Conservation (phyloP, 2,329 filamentous ascomycete species). For the Venturia nashicola region DNA sequence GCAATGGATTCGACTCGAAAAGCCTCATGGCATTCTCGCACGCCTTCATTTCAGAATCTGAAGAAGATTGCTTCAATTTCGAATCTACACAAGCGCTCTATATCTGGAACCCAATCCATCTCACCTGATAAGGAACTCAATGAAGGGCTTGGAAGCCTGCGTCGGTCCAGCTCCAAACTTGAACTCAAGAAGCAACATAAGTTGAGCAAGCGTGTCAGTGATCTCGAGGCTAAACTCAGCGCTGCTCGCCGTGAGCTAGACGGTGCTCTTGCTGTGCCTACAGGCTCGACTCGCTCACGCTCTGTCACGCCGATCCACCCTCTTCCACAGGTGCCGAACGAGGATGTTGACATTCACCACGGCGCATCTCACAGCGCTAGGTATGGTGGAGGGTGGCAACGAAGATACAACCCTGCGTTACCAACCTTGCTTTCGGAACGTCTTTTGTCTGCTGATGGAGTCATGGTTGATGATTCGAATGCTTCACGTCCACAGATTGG, state of each 20-base stretch:
- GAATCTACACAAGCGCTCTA: conserved; percentile 12
- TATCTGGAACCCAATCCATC: neutral
- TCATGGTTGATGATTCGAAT: neutral
- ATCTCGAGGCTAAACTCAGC: conserved; percentile 46
- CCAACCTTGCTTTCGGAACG: conserved; percentile 28
- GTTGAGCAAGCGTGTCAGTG: conserved; percentile 46
- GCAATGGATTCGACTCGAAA: neutral
- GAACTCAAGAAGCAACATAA: conserved; percentile 46
- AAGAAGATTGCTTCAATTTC: conserved; percentile 22
- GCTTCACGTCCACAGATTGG: neutral
- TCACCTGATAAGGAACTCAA: neutral
- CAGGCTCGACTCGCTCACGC: conserved; percentile 3
- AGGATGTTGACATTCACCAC: conserved; percentile 9
- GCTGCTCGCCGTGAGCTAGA: conserved; percentile 43
- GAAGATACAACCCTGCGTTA: conserved; percentile 21
- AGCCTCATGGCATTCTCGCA: conserved; percentile 14
- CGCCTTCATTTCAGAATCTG: conserved; percentile 21
- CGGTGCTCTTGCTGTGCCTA: conserved; percentile 15
- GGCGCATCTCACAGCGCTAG: neutral
- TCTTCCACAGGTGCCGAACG: conserved; percentile 11
- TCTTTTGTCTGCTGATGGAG: conserved; percentile 14
- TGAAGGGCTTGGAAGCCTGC: conserved; percentile 12
- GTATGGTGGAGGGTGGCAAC: conserved; percentile 3
- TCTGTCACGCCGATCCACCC: neutral
- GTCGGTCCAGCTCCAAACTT: conserved; percentile 39